Percentiles rank a stretch among this genome's conserved stretches.
Conservation (phyloP, 1,139 yeast genomes). For the Dujonia santamariae region DNA sequence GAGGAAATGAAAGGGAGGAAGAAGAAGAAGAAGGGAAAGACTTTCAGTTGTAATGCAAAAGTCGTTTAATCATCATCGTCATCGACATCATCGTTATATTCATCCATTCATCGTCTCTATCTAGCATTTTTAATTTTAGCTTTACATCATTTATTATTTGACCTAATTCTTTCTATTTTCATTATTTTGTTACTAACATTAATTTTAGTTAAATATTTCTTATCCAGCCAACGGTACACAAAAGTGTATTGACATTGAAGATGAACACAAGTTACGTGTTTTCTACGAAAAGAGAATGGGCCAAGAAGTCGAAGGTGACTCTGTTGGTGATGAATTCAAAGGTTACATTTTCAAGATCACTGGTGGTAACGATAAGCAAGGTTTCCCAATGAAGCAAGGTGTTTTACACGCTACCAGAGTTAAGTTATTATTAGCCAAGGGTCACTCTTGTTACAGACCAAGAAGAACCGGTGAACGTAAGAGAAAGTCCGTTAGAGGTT, state of each 20-base stretch:
- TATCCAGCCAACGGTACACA: conserved; percentile 99
- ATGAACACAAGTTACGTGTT: conserved; percentile 97
- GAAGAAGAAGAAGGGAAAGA: too few species aligned
- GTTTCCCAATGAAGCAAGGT: conserved; percentile 99
- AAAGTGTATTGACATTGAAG: conserved; percentile 96
- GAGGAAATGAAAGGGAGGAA: too few species aligned
- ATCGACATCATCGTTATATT: too few species aligned
- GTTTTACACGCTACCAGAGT: conserved; percentile 99
- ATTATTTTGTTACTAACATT: conserved; percentile 12
- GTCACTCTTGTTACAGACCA: conserved; percentile 99
- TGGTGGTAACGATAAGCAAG: conserved; percentile 99
- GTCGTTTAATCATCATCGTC: too few species aligned
- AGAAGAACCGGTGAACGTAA: conserved; percentile 99
- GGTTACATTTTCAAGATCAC: conserved; percentile 98
- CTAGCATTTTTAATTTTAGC: too few species aligned
- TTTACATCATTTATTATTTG: too few species aligned
- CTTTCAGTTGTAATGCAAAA: too few species aligned
- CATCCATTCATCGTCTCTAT: too few species aligned
- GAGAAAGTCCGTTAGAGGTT: conserved; percentile 99
- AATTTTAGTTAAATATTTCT: conserved; percentile 87
- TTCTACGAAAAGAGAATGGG: conserved; percentile 99
- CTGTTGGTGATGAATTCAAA: conserved; percentile 98
- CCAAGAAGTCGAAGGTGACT: conserved; percentile 99
- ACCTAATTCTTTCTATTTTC: neutral
- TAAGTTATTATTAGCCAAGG: conserved; percentile 89